Evolutionary conservation across 169 alveolate species (phyloP).

Genomic region (Blepharisma undulans): DNA sequence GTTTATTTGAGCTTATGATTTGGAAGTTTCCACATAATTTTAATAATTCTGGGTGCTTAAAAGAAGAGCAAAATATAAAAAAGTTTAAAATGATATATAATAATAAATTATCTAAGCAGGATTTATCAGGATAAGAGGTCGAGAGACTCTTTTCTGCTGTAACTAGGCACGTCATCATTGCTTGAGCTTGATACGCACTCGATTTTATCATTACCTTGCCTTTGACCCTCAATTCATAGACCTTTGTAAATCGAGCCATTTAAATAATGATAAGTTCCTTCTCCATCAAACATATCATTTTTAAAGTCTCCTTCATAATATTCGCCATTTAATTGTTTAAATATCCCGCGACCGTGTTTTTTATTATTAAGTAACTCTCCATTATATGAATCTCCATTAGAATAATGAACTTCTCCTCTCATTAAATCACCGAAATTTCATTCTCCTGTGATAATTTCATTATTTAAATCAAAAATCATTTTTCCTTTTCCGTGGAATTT

Average conservation of each 20-base stretch:
- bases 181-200: too few species aligned
- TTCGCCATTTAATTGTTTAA: constrained; percentile 53
- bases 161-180: too few species aligned
- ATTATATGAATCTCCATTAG: constrained; percentile 1
- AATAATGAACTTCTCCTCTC: not conserved
- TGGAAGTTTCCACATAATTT: too few species aligned
- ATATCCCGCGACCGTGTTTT: constrained; percentile 40
- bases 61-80: too few species aligned
- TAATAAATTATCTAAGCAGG: too few species aligned
- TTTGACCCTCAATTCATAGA: not conserved
- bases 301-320: constrained; percentile 61
- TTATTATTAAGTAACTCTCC: constrained; percentile 41
- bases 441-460: not conserved
- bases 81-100: too few species aligned
- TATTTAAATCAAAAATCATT: not conserved
- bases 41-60: too few species aligned
- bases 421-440: not conserved
- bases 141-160: too few species aligned
- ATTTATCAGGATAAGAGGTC: too few species aligned
- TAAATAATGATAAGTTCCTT: constrained; percentile 43
- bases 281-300: constrained; percentile 55
- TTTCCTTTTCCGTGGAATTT: not conserved
- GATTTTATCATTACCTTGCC: not conserved
- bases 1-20: too few species aligned
- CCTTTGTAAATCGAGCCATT: not conserved